Conservation (phyloP, 805 yeast genomes). For the Ogataea sp. region DNA sequence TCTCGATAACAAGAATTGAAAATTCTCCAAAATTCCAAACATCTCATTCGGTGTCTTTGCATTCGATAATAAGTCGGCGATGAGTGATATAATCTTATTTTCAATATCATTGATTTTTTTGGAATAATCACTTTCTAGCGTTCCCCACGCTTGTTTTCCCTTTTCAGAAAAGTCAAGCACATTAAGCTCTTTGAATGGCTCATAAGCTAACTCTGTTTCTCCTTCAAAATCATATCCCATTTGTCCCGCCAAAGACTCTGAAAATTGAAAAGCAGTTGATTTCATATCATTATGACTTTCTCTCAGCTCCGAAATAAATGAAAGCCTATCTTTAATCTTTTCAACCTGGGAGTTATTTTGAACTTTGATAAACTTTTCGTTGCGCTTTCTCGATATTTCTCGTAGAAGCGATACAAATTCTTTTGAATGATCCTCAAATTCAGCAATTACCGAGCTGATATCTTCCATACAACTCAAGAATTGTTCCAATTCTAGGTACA, state of each 20-base stretch:
- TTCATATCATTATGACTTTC: conserved; percentile 43
- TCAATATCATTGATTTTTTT: conserved; percentile 39
- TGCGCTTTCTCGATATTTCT: conserved; percentile 66
- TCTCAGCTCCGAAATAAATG: conserved; percentile 38
- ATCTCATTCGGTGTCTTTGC: conserved; percentile 39
- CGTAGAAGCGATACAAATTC: conserved; percentile 61
- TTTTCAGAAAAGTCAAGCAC: conserved; percentile 29
- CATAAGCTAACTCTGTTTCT: conserved; percentile 34
- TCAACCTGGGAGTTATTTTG: conserved; percentile 42
- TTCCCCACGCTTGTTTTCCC: conserved; percentile 32
- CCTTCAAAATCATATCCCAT: conserved; percentile 12
- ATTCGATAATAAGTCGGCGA: conserved; percentile 30
- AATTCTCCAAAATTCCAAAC: conserved; percentile 42
- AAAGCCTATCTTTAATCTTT: conserved; percentile 34
- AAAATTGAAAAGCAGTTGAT: conserved; percentile 6
- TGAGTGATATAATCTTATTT: conserved; percentile 29
- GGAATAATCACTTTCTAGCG: conserved; percentile 33
- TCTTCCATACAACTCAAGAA: conserved; percentile 28
- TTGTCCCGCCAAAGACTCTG: conserved; percentile 1
- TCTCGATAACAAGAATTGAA: conserved; percentile 39
- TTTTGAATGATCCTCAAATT: conserved; percentile 55
- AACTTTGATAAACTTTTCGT: conserved; percentile 61
- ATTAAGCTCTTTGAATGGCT: conserved; percentile 28
- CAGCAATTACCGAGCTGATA: conserved; percentile 27
- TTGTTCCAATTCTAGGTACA: conserved; percentile 32